These are phyloP conservation scores for Xylaria sp. DNA, from an alignment of 2,329 filamentous ascomycete species.

Conservation along the genomic window DNA sequence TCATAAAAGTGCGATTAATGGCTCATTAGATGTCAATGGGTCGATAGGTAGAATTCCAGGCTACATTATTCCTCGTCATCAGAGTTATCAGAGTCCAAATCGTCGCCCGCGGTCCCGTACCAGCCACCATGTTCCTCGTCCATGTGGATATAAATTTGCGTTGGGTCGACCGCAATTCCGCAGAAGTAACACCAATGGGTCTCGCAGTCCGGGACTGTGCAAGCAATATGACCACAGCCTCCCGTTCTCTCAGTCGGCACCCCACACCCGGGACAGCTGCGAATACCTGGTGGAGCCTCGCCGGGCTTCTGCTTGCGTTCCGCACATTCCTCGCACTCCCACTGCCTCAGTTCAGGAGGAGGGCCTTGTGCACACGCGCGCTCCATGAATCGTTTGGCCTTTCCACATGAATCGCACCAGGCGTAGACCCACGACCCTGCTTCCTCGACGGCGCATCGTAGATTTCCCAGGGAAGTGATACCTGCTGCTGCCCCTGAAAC, in stretches of 20 bases:
- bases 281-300: neutral
- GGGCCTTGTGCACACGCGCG: constrained; percentile 57
- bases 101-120: constrained; percentile 40
- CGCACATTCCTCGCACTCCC: constrained; percentile 57
- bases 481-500: neutral
- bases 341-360: constrained; percentile 52
- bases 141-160: constrained; percentile 55
- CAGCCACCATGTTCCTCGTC: constrained; percentile 49
- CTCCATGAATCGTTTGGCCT: constrained; percentile 56
- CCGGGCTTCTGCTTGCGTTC: constrained; percentile 29
- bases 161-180: constrained; percentile 44
- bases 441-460: constrained; percentile 55
- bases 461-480: constrained; percentile 53
- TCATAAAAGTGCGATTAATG: too few relatives aligned
- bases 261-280: constrained; percentile 49
- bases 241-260: constrained; percentile 52
- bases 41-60: neutral
- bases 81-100: neutral
- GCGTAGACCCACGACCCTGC: constrained; percentile 34
- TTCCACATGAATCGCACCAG: constrained; percentile 50
- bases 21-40: neutral
- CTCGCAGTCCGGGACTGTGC: constrained; percentile 46
- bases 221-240: constrained; percentile 56
- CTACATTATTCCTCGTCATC: neutral
- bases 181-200: constrained; percentile 57